These are phyloP conservation scores for Salinomyces thailandicus DNA, from an alignment of 2,329 filamentous ascomycete genomes.

Conservation along the genomic window DNA sequence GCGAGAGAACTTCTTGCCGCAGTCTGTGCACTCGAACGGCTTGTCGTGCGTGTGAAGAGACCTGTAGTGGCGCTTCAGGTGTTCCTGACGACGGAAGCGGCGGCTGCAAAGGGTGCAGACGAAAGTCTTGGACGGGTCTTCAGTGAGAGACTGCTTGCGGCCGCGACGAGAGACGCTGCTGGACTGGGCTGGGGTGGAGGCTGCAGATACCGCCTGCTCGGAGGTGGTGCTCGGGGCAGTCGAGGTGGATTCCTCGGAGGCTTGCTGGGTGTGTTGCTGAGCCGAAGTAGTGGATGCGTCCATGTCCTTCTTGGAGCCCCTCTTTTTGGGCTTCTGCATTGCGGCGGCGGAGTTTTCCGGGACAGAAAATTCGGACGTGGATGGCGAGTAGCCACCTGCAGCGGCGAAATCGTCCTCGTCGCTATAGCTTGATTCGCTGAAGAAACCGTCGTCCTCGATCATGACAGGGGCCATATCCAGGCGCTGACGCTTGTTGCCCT, in stretches of 20 bases:
- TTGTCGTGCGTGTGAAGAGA: conserved; percentile 98
- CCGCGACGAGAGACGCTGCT: conserved; percentile 74
- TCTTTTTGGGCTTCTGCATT: conserved; percentile 20
- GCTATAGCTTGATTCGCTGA: conserved; percentile 65
- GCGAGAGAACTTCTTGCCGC: conserved; percentile 97
- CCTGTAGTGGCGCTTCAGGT: conserved; percentile 96
- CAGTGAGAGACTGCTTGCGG: conserved; percentile 95
- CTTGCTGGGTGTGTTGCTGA: conserved; percentile 31
- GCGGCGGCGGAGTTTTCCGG: conserved; percentile 20
- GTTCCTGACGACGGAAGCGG: conserved; percentile 94
- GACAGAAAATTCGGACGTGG: conserved; percentile 40
- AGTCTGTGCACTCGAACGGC: conserved; percentile 95
- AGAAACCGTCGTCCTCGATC: conserved; percentile 61
- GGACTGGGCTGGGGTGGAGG: conserved; percentile 18
- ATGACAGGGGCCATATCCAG: conserved; percentile 46
- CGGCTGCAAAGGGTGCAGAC: conserved; percentile 94
- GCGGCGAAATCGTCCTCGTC: conserved; percentile 59
- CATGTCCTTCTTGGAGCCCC: conserved; percentile 22
- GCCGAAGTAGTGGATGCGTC: conserved; percentile 36
- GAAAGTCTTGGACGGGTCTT: conserved; percentile 97
- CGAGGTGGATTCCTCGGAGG: conserved; percentile 34
- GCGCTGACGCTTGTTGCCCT: conserved; percentile 60
- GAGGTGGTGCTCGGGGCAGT: conserved; percentile 25
- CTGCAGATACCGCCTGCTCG: conserved; percentile 19
- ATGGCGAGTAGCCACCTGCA: conserved; percentile 53